Percentiles rank a stretch among this genome's conserved stretches.
Evolutionary conservation across 1,139 yeast species (phyloP).

Genomic region (Meyerozyma athensensis): DNA sequence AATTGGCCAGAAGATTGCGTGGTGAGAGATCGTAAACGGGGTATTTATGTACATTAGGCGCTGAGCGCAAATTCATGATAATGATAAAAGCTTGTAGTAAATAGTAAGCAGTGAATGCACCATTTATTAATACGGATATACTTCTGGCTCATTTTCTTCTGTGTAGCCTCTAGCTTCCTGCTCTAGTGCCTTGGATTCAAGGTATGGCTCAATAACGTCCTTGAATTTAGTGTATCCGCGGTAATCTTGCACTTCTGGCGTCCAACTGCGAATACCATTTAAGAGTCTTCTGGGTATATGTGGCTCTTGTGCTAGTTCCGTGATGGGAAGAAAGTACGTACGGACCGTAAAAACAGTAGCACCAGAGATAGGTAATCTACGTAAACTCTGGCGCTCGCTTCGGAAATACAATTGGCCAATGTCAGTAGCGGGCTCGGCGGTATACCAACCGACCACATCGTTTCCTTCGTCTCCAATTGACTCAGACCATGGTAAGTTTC

Average conservation of each 20-base stretch:
- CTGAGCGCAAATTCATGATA: slow-evolving; percentile 3
- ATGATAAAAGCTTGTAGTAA: neutral
- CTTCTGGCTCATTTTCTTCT: slow-evolving; percentile 31
- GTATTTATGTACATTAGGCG: slow-evolving; percentile 3
- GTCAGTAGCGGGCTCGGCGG: slow-evolving; percentile 48
- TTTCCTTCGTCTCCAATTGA: slow-evolving; percentile 56
- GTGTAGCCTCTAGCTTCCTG: slow-evolving; percentile 43
- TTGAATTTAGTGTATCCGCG: slow-evolving; percentile 53
- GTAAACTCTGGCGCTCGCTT: slow-evolving; percentile 65
- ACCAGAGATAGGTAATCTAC: slow-evolving; percentile 59
- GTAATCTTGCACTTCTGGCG: slow-evolving; percentile 53
- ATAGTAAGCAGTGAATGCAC: neutral
- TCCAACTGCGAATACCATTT: slow-evolving; percentile 57
- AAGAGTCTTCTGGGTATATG: slow-evolving; percentile 54
- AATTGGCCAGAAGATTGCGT: slow-evolving; percentile 51
- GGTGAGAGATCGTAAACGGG: slow-evolving; percentile 7
- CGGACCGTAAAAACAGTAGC: slow-evolving; percentile 60
- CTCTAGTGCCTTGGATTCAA: slow-evolving; percentile 44
- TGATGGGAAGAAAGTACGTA: slow-evolving; percentile 56
- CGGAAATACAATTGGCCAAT: slow-evolving; percentile 48
- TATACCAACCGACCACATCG: slow-evolving; percentile 53
- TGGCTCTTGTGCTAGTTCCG: slow-evolving; percentile 53
- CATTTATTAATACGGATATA: slow-evolving; percentile 37
- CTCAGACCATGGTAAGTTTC: slow-evolving; percentile 57
- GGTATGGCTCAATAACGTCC: slow-evolving; percentile 50